Evolutionary conservation across 2,329 filamentous ascomycete species (phyloP), one percentile per base, ranked within the genome.

Genomic region (Ophiostoma tasmaniense): DNA sequence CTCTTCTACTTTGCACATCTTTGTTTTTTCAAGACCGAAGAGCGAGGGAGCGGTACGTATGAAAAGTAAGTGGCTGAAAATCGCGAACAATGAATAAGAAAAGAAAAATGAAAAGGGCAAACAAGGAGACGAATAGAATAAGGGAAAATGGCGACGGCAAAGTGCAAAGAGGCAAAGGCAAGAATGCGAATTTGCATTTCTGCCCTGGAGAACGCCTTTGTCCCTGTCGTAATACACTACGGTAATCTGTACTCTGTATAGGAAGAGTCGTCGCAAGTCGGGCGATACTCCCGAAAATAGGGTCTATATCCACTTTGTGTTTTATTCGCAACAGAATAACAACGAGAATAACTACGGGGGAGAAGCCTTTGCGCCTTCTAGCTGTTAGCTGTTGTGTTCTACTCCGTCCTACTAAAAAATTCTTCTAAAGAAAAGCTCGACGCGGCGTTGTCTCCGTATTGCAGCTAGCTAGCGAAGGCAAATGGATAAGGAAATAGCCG

Each of bases 281-380:
- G 22, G 50, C 50, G 50, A 55, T 55, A 55, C 50, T 13, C 22
- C n/a, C 50, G 50, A 64, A 64, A 59, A 59, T 59, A 59, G 55
- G 55, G 55, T 59, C 55, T 22, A 22, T 30, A 25, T 30, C 55
- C 55, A 59, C 55, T 59, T 30, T 59, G 22, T 55, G 22, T 25
- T 59, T 5, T 55, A 22, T 55, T 55, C n/a, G 7, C 50, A 55
- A n/a, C 50, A 59, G 22, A 25, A 59, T 17, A 59, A 59, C 55
- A 59, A 59, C 55, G 55, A 59, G 55, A 59, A 59, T 59, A 59
- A 59, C 55, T 59, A 30, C 55, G 55, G 55, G 25, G 25, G 25
- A 30, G 55, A 55, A 55, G 50, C 50, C 50, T 45, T 5, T 45
- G 42, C 42, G 42, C 42, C 42, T 45, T 45, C 42, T 45, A 45